phyloP scores from a whole-genome alignment of 192 early-diverging fungal genomes.

The Geranomyces michiganensis region DNA sequence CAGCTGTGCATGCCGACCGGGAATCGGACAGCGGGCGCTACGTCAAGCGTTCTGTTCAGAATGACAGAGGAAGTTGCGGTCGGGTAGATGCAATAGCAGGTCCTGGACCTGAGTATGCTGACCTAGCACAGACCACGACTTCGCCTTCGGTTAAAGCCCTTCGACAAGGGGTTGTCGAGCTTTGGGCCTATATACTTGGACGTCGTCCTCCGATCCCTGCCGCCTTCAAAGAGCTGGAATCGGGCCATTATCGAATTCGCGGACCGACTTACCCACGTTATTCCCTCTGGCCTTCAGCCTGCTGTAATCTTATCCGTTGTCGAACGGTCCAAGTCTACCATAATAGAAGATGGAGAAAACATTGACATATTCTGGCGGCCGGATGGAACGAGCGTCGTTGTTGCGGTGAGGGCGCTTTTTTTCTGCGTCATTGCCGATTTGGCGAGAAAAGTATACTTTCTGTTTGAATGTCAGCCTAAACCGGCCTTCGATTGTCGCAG shows the following conservation, averaged over 20 bases:
- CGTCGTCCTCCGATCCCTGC: too few relatives aligned
- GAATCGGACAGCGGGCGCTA: not conserved
- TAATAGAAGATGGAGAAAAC: constrained; percentile 78
- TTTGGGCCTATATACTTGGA: too few relatives aligned
- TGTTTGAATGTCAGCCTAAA: not conserved
- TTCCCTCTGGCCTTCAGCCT: constrained; percentile 49
- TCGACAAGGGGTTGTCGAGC: too few relatives aligned
- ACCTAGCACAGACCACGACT: too few relatives aligned
- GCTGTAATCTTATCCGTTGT: constrained; percentile 66
- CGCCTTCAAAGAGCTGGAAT: too few relatives aligned
- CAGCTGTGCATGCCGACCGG: not conserved
- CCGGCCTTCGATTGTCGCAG: constrained; percentile 3
- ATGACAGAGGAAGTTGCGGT: not conserved
- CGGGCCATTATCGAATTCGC: too few relatives aligned
- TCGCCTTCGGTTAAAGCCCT: too few relatives aligned
- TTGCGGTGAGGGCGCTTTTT: constrained; percentile 55
- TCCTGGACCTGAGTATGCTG: too few relatives aligned
- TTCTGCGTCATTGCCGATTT: not conserved
- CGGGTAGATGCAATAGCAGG: too few relatives aligned
- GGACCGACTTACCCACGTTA: too few relatives aligned
- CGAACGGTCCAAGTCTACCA: constrained; percentile 60
- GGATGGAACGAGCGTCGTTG: constrained; percentile 63
- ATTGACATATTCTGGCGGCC: constrained; percentile 73
- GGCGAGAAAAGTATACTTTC: not conserved
- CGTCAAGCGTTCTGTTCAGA: not conserved